Evolutionary conservation across 2,329 filamentous ascomycete genomes (phyloP).

Genomic region (Sphaerostilbella broomeana): DNA sequence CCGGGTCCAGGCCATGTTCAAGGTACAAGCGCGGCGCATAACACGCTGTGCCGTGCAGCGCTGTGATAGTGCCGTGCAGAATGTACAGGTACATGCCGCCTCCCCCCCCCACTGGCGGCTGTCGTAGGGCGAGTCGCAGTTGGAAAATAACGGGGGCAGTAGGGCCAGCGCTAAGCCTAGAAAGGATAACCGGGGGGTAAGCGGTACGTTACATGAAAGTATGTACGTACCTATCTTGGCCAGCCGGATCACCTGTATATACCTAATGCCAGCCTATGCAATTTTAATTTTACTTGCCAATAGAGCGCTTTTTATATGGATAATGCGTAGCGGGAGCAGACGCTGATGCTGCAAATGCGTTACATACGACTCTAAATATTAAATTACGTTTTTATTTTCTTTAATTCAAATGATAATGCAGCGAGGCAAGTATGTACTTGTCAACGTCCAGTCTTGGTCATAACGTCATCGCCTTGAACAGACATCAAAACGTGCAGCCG

Average conservation of each 20-base stretch:
- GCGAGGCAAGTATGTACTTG: too few relatives aligned
- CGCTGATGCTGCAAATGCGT: too few relatives aligned
- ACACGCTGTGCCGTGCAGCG: conserved; percentile 5
- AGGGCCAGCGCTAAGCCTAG: conserved; percentile 8
- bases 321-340: too few relatives aligned
- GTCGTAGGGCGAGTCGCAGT: conserved; percentile 10
- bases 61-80: conserved; percentile 2
- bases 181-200: conserved; percentile 3
- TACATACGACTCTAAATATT: too few relatives aligned
- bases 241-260: too few relatives aligned
- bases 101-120: conserved; percentile 1
- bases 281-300: too few relatives aligned
- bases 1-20: conserved; percentile 4
- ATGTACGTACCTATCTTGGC: too few relatives aligned
- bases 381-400: too few relatives aligned
- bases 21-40: conserved; percentile 13
- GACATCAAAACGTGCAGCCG: conserved; percentile 9
- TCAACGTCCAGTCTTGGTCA: too few relatives aligned
- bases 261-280: too few relatives aligned
- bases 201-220: conserved; percentile 14
- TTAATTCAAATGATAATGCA: too few relatives aligned
- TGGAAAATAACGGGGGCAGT: conserved; percentile 9
- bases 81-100: conserved; percentile 9
- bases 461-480: conserved; percentile 6
- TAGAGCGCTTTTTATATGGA: too few relatives aligned